phyloP scores from a whole-genome alignment of 2,329 filamentous ascomycete genomes.

The Tolypocladium paradoxum region DNA sequence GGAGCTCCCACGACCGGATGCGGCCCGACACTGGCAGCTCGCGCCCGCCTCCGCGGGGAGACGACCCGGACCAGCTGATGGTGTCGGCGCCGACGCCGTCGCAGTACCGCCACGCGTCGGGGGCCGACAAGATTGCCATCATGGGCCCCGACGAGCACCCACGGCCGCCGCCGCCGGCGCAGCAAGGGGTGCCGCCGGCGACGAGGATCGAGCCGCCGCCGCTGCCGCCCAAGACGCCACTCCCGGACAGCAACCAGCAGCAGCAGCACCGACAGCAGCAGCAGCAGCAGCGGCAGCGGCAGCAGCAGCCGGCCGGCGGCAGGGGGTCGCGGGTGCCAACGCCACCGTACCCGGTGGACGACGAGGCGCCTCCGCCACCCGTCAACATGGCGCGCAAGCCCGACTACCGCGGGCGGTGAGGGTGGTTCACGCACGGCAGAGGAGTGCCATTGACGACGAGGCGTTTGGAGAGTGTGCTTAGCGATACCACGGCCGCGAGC shows the following conservation, averaged over 20 bases:
- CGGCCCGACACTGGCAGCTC: slow-evolving; percentile 20
- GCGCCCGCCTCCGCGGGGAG: slow-evolving; percentile 18
- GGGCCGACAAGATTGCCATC: slow-evolving; percentile 59
- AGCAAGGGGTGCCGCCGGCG: slow-evolving; percentile 18
- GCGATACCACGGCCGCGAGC: neutral
- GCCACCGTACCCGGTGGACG: slow-evolving; percentile 70
- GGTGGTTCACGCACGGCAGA: neutral
- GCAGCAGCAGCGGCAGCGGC: slow-evolving; percentile 18
- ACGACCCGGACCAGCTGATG: slow-evolving; percentile 42
- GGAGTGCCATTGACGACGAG: neutral
- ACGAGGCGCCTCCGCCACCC: slow-evolving; percentile 68
- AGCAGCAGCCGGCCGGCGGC: slow-evolving; percentile 16
- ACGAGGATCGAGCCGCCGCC: slow-evolving; percentile 52
- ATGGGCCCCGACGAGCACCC: slow-evolving; percentile 48
- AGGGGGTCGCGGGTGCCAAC: slow-evolving; percentile 24
- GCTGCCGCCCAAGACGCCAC: slow-evolving; percentile 66
- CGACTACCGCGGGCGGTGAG: slow-evolving; percentile 39
- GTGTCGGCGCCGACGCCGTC: slow-evolving; percentile 46
- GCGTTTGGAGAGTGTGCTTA: neutral
- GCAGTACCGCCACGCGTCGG: slow-evolving; percentile 46
- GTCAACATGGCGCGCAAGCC: slow-evolving; percentile 85
- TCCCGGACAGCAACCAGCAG: slow-evolving; percentile 35
- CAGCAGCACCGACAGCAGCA: slow-evolving; percentile 14
- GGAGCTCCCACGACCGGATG: slow-evolving; percentile 38
- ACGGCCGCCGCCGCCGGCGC: slow-evolving; percentile 20